Evolutionary conservation across 495 filamentous ascomycete species (phyloP), one percentile per base, ranked within the genome.

Genomic region (Aspergillus sclerotioniger): DNA sequence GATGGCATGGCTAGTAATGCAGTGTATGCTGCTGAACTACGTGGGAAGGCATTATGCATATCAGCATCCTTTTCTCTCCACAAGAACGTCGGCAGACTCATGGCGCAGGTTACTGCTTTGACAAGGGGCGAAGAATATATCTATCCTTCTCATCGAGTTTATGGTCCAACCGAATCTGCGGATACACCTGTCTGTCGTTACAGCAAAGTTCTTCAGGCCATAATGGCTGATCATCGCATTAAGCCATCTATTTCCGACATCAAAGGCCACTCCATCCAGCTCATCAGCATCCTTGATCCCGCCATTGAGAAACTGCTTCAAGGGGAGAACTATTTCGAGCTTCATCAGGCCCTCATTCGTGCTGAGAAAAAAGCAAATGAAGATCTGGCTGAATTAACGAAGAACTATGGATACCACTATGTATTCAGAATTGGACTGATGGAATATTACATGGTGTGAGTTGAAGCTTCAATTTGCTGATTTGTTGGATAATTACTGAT

Each of bases 211-310:
- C 17, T 68, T 0, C 58, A 57, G 8, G 51, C 54, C 15, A 39
- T 63, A 8, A 54, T 61, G 19, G 41, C 21, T 3, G 59, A 57
- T 21, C 51, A 56, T 51, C 17, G 20, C 12, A 37, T 62, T 56
- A 58, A 19, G 8, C 62, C 66, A 13, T 57, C 56, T 46, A 16
- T 62, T 57, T 54, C 54, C 19, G 66, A 68, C 59, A 55, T 66
- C 15, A 61, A 68, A 59, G 66, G 63, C 37, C 63, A 56, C 41
- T 61, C 63, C 8, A 66, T 68, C 21, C 61, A 66, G 19, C 54
- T 68, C 10, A 9, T 64, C 13, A 62, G 54, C 43, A 54, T 52
- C 10, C 51, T 66, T 10, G 48, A 62, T 28, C 41, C 54, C 33
- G 51, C 35, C 20, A 57, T 68, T 47, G 49, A 61, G 28, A 33